These are phyloP conservation scores for Lentinula guzmanii DNA, from an alignment of 768 basidiomycete genomes.

Conservation along the genomic window DNA sequence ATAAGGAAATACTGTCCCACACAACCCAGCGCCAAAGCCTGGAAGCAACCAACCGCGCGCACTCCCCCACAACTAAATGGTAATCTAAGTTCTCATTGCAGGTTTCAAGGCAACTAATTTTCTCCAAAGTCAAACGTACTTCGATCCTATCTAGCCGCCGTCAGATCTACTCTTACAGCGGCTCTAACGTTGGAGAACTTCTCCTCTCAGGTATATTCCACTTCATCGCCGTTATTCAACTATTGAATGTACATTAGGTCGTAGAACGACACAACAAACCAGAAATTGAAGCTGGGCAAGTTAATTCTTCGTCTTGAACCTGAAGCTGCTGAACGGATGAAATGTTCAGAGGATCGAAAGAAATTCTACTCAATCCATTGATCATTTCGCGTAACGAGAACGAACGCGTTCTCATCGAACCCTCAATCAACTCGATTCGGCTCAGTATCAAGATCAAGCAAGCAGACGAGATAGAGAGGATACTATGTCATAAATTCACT, in stretches of 20 bases:
- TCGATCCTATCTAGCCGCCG: slow-evolving; percentile 92
- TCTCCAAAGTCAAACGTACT: slow-evolving; percentile 81
- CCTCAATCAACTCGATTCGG: slow-evolving; percentile 94
- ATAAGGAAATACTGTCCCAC: background rate
- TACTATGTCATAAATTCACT: slow-evolving; percentile 96
- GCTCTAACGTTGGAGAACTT: slow-evolving; percentile 97
- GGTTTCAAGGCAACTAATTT: slow-evolving; percentile 4
- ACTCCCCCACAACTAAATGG: slow-evolving; percentile 34
- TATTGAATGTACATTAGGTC: slow-evolving; percentile 46
- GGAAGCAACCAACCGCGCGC: background rate
- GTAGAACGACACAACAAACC: slow-evolving; percentile 98
- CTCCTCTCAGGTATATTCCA: slow-evolving; percentile 74
- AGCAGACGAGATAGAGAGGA: slow-evolving; percentile 97
- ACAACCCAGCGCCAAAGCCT: background rate
- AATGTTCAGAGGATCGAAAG: slow-evolving; percentile 71
- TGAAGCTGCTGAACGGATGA: background rate
- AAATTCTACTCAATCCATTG: slow-evolving; percentile 90
- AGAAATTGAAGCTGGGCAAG: slow-evolving; percentile 85
- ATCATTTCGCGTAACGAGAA: slow-evolving; percentile 96
- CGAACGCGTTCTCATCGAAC: slow-evolving; percentile 95
- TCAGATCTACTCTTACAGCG: slow-evolving; percentile 94
- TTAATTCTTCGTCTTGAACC: background rate
- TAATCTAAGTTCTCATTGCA: slow-evolving; percentile 25
- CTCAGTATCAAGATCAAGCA: slow-evolving; percentile 99
- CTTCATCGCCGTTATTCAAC: slow-evolving; percentile 9